Evolutionary conservation across 1,284 basidiomycete genomes (phyloP).

Genomic region (Ceratobasidium sp.): DNA sequence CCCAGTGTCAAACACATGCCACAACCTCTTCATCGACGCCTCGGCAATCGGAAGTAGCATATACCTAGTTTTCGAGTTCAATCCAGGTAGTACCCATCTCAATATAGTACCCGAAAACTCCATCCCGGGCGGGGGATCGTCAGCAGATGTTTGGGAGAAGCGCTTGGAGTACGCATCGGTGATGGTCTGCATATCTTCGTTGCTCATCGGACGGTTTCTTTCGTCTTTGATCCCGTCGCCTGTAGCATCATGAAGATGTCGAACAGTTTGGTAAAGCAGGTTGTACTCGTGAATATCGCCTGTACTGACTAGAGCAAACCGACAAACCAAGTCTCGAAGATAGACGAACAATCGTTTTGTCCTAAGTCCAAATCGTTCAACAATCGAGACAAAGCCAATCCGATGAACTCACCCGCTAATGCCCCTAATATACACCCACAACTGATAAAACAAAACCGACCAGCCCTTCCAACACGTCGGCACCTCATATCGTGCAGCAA

Average conservation of each 20-base stretch:
- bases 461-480: conserved; percentile 17
- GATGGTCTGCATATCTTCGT: background rate
- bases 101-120: background rate
- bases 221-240: conserved; percentile 2
- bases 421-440: conserved; percentile 10
- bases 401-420: background rate
- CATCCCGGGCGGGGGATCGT: background rate
- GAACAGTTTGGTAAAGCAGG: background rate
- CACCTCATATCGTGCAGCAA: background rate
- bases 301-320: background rate
- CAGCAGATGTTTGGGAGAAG: background rate
- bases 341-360: conserved; percentile 8
- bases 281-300: conserved; percentile 3
- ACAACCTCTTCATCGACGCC: background rate
- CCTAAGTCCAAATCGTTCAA: background rate
- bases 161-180: background rate
- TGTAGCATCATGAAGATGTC: background rate
- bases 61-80: background rate
- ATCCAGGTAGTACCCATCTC: background rate
- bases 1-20: background rate
- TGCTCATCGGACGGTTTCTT: background rate
- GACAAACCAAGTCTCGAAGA: conserved; percentile 6
- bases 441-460: conserved; percentile 7
- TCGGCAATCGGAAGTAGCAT: conserved; percentile 2
- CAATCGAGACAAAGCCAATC: background rate